Evolutionary conservation across 495 filamentous ascomycete genomes (phyloP).

Genomic region (Amorphotheca resinae): DNA sequence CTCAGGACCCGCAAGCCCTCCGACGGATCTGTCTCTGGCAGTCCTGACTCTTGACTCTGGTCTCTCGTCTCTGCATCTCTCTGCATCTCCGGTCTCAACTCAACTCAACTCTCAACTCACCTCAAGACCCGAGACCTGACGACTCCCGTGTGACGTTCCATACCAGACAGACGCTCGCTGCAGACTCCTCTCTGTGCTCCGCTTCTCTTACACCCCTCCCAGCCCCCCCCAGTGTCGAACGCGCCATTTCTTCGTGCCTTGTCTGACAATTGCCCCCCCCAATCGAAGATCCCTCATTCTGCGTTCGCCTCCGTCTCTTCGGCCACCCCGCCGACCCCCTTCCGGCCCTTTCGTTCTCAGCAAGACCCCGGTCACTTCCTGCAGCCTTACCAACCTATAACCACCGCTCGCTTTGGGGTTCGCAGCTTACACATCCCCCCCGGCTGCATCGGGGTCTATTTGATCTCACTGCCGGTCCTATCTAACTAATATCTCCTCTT

Average conservation of each 20-base stretch:
- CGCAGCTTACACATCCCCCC: conserved; percentile 17
- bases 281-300: conserved; percentile 7
- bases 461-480: conserved; percentile 11
- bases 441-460: conserved; percentile 13
- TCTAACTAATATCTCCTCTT: no score
- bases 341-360: conserved; percentile 7
- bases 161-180: conserved; percentile 3
- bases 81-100: no score
- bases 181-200: not conserved
- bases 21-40: conserved; percentile 6
- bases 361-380: conserved; percentile 8
- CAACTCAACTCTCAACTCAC: no score
- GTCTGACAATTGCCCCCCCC: not conserved
- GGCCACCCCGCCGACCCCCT: conserved; percentile 11
- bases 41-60: no score
- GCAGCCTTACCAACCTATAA: conserved; percentile 16
- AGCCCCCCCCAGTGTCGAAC: not conserved
- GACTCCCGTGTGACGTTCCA: no score
- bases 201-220: not conserved
- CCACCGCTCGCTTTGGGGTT: conserved; percentile 18
- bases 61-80: no score
- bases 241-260: conserved; percentile 2
- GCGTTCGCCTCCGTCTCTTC: conserved; percentile 8
- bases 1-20: conserved; percentile 11
- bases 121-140: no score